Percentiles rank a stretch among this genome's conserved stretches.
Evolutionary conservation across 1,284 basidiomycete genomes (phyloP).

Genomic region (Trametes hirsuta): DNA sequence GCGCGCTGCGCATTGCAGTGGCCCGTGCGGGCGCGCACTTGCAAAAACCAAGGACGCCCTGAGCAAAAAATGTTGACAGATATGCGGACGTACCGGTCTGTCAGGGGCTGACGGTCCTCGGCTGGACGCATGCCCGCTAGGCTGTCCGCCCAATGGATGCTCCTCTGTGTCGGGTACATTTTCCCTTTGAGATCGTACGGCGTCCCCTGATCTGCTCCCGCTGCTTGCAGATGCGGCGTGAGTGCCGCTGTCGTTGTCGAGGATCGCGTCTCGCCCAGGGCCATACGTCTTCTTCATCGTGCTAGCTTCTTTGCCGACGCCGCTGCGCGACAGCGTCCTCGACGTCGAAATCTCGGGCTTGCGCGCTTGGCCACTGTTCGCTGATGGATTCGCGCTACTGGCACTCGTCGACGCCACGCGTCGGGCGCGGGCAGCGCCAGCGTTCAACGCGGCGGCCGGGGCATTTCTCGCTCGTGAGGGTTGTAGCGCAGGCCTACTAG

Average conservation of each 20-base stretch:
- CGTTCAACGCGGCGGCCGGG: slow-evolving; percentile 6
- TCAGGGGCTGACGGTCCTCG: slow-evolving; percentile 17
- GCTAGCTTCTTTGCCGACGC: slow-evolving; percentile 6
- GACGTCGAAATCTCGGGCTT: not conserved
- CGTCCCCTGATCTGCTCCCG: slow-evolving; percentile 26
- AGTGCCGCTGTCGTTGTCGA: slow-evolving; percentile 13
- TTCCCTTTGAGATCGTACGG: slow-evolving; percentile 19
- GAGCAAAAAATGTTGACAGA: slow-evolving; percentile 9
- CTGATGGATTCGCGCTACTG: slow-evolving; percentile 20
- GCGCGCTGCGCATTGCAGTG: not conserved
- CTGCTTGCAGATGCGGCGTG: slow-evolving; percentile 16
- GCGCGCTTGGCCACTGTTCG: slow-evolving; percentile 5
- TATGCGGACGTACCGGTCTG: slow-evolving; percentile 28
- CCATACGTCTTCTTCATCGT: slow-evolving; percentile 6
- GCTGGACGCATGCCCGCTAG: slow-evolving; percentile 11
- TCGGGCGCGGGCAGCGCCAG: slow-evolving; percentile 15
- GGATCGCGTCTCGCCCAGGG: slow-evolving; percentile 3
- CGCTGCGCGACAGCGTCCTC: slow-evolving; percentile 5
- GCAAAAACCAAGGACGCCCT: not conserved
- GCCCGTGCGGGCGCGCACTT: not conserved
- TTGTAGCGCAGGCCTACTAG: slow-evolving; percentile 15
- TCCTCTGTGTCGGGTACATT: slow-evolving; percentile 13
- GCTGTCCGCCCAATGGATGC: slow-evolving; percentile 1
- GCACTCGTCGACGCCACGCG: slow-evolving; percentile 18
- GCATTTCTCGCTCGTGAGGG: slow-evolving; percentile 29